phyloP scores from a whole-genome alignment of 768 basidiomycete genomes.

The Russula foetens region DNA sequence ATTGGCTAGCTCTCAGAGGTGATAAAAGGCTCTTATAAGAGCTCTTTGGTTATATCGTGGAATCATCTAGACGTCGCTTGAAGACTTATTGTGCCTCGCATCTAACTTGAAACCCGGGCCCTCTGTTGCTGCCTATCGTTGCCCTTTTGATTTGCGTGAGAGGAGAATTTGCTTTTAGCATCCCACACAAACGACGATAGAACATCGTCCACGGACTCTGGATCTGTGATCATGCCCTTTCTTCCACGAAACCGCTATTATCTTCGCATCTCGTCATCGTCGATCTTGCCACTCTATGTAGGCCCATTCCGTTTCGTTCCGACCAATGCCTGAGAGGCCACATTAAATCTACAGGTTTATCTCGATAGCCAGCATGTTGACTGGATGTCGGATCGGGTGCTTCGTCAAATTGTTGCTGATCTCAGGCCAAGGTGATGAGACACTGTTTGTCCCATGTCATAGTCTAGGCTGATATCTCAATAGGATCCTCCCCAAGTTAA shows the following conservation, averaged over 20 bases:
- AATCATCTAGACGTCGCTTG: not conserved
- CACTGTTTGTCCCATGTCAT: not conserved
- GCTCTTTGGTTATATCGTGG: too few species aligned
- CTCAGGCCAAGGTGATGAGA: slow-evolving; percentile 55
- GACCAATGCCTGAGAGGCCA: not conserved
- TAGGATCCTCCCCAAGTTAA: slow-evolving; percentile 62
- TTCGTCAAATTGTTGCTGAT: slow-evolving; percentile 77
- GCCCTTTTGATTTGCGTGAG: too few species aligned
- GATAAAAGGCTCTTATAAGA: too few species aligned
- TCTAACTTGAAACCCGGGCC: too few species aligned
- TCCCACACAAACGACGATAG: too few species aligned
- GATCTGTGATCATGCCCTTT: slow-evolving; percentile 67
- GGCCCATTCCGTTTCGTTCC: slow-evolving; percentile 5
- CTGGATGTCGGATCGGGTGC: slow-evolving; percentile 83
- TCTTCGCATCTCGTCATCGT: slow-evolving; percentile 66
- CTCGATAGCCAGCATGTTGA: slow-evolving; percentile 80
- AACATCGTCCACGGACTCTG: not conserved
- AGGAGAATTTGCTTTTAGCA: too few species aligned
- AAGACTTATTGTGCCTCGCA: not conserved
- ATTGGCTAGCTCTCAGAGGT: too few species aligned
- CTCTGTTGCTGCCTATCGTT: not conserved
- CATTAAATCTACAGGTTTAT: slow-evolving; percentile 46
- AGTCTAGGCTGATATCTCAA: not conserved
- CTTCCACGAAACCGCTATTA: slow-evolving; percentile 72
- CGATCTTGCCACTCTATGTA: slow-evolving; percentile 75